phyloP scores from a whole-genome alignment of 2,329 filamentous ascomycete species.

The Didymella arachidicola region DNA sequence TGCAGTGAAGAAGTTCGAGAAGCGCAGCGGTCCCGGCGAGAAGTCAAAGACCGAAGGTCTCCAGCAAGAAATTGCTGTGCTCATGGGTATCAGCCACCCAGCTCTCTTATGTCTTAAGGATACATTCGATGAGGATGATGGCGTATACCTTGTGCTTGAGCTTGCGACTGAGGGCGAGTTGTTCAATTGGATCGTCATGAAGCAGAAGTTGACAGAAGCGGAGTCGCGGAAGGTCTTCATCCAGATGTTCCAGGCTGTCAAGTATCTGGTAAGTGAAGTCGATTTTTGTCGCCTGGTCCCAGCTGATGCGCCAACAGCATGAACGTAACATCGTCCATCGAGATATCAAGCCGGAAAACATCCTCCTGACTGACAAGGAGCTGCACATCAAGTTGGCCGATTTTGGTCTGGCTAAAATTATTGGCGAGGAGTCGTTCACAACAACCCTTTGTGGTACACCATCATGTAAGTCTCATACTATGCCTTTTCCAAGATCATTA shows the following conservation, averaged over 20 bases:
- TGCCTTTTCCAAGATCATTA: not conserved
- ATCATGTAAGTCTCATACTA: constrained; percentile 64
- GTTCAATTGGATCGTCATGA: constrained; percentile 93
- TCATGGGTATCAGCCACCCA: constrained; percentile 97
- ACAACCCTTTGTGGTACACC: constrained; percentile 97
- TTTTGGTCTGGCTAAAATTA: constrained; percentile 97
- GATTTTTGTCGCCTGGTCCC: not conserved
- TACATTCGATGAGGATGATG: constrained; percentile 89
- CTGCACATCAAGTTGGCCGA: constrained; percentile 91
- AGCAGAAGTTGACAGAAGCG: constrained; percentile 83
- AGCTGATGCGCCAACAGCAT: constrained; percentile 67
- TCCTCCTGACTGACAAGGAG: constrained; percentile 84
- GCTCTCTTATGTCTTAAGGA: constrained; percentile 93
- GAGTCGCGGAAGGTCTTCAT: constrained; percentile 87
- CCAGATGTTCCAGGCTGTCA: constrained; percentile 91
- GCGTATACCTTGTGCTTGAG: constrained; percentile 90
- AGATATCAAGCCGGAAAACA: constrained; percentile 98
- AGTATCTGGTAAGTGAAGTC: constrained; percentile 78
- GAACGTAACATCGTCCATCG: constrained; percentile 97
- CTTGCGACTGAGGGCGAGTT: constrained; percentile 91
- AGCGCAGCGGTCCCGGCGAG: constrained; percentile 81
- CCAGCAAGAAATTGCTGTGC: constrained; percentile 93
- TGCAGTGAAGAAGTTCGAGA: constrained; percentile 95
- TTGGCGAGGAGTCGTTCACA: constrained; percentile 97
- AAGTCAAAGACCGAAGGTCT: constrained; percentile 83